Evolutionary conservation across 805 yeast genomes (phyloP), one percentile per base, ranked within the genome.

Genomic region (Yarrowia sp.): DNA sequence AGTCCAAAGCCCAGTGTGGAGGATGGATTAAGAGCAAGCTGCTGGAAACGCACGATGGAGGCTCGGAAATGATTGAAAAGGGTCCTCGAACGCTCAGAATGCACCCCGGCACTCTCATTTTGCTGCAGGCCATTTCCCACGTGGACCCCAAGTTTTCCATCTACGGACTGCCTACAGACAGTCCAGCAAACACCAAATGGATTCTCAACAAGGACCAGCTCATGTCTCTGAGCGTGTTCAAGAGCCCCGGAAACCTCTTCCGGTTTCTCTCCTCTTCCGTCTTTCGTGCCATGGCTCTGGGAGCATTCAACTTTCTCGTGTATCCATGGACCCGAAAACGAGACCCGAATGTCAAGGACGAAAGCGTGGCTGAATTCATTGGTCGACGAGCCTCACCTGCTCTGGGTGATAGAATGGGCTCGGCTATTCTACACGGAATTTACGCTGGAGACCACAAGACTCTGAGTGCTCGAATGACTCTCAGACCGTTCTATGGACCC

Each of bases 1-100:
- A 93, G 67, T 72, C 81, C 17, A 67, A 79, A 1, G 64, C 70
- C 0, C 76, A 84, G 41, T 75, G 84, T 4, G 98, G 97, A 14
- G 99, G 99, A 0, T 92, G 89, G 82, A 89, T 93, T 71, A 75
- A 82, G 65, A 69, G 71, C 12, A 73, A 77, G n/a, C 68, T 70
- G n/a, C 71, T 77, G 40, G 56, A 71, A 5, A 71, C 68, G 33
- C 70, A 51, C 19, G 41, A 65, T 70, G 67, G 67, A 41, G 72
- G 65, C 12, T 68, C 69, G 1, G 73, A 81, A 0, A 66, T 80
- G 2, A 74, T 90, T 32, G 98, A 95, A 70, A 88, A 87, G 67
- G 99, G 98, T 0, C 98, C 99, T 0, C 78, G 98, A 58, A 95
- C 98, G 0, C 77, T 95, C 48, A 78, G 97, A 66, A 83, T 83